Evolutionary conservation across 2,329 filamentous ascomycete genomes (phyloP).

Genomic region (Orbilia ellipsospora): DNA sequence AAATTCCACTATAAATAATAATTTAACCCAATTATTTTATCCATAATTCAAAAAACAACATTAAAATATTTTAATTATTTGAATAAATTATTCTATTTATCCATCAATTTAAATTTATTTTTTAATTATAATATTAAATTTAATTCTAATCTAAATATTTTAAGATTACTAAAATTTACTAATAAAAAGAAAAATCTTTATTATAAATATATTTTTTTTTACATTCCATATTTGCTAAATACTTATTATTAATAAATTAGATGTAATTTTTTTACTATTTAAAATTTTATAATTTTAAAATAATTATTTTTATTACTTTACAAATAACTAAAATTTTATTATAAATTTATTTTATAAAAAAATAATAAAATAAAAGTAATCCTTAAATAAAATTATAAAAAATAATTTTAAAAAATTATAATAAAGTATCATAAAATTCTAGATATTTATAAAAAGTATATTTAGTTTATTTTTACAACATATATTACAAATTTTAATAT

Average conservation of each 20-base stretch:
- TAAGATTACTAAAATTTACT: background rate
- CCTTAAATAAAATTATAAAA: constrained; percentile 3
- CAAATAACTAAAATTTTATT: background rate
- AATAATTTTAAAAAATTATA: background rate
- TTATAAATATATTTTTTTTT: background rate
- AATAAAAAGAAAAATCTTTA: background rate
- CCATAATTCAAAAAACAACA: background rate
- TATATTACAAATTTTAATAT: constrained; percentile 7
- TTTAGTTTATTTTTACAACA: constrained; percentile 1
- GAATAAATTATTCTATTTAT: constrained; percentile 12
- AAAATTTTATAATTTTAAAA: background rate
- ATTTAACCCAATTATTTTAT: background rate
- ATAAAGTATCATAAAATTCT: background rate
- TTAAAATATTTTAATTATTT: constrained; percentile 9
- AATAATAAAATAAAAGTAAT: background rate
- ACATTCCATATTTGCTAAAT: background rate
- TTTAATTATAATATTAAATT: background rate
- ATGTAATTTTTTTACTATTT: background rate
- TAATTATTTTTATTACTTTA: background rate
- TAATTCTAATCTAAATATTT: background rate
- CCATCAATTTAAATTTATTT: background rate
- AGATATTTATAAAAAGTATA: background rate
- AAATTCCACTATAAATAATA: background rate
- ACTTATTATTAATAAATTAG: background rate
- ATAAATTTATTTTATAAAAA: background rate